Base-by-base conservation (phyloP, 2,329 filamentous ascomycete genomes). In the Fusarium sp. region DNA sequence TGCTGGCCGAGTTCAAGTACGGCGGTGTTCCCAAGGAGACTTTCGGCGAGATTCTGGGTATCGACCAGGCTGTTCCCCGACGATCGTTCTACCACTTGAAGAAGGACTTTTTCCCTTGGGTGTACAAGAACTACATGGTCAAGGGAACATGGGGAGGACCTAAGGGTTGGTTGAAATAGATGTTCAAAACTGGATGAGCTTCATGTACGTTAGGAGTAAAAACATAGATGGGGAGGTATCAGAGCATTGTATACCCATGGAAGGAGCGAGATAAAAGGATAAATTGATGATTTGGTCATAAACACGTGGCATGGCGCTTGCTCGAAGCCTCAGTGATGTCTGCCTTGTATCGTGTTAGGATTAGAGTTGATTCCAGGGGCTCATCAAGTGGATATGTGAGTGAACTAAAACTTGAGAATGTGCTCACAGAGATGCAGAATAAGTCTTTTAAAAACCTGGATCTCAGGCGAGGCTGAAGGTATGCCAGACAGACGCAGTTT, bases 41-140 rank as follows among this genome's bases (percentile, higher is more conserved):
- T 1, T 90, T 90, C 66, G 81, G 79, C 7, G 77, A 81, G 5
- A 79, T 77, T 74, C 77, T 89, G 16, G 88, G 87, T 1, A 81
- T 90, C 9, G 87, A 90, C 70, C 88, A 90, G 76, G 83, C 76
- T 0, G 77, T 78, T 12, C 88, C 88, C 3, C 82, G 87, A 6
- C 82, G 84, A 6, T 79, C 84, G 0, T 90, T 90, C 73, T 90
- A 88, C 69, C 80, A 89, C 70, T 70, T 90, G 45, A 90, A 90
- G 81, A 90, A 88, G 79, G 84, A 90, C 73, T 90, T 90, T 72
- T 90, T 90, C 78, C 88, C 88, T 0, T 90, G 88, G 88, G 88
- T 90, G 4, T 90, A 90, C 77, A 84, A 82, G 55, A 84, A 86
- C 39, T 83, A 82, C 39, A 85, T 89, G 83, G 83, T 90, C 9